These are phyloP conservation scores for Astragalus membranaceus DNA, from an alignment of 306 rosid genomes.

Conservation along the genomic window DNA sequence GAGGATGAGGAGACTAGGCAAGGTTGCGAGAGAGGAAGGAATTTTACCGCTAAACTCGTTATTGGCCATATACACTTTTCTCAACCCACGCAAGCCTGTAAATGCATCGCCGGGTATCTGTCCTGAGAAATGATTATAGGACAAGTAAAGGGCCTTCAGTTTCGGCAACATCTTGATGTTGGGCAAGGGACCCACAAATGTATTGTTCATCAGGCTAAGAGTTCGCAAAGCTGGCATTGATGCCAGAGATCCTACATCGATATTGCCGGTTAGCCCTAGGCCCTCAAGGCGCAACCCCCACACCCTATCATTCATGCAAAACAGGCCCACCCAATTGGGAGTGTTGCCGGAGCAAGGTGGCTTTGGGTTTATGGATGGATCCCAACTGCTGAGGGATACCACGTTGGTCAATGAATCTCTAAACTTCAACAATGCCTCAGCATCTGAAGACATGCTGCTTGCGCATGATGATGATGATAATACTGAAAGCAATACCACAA, in stretches of 20 bases:
- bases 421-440: constrained; percentile 50
- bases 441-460: constrained; percentile 13
- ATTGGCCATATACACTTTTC: constrained; percentile 42
- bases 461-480: constrained; percentile 9
- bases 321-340: constrained; percentile 59
- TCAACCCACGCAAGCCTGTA: constrained; percentile 38
- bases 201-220: constrained; percentile 73
- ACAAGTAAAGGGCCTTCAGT: constrained; percentile 49
- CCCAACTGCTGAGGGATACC: constrained; percentile 46
- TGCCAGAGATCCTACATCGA: constrained; percentile 36
- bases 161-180: constrained; percentile 27
- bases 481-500: constrained; percentile 21
- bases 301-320: constrained; percentile 42
- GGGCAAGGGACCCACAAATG: constrained; percentile 66
- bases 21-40: constrained; percentile 57
- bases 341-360: constrained; percentile 46
- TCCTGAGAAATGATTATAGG: constrained; percentile 69
- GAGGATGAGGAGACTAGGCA: constrained; percentile 46
- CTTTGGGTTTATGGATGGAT: constrained; percentile 27
- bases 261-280: constrained; percentile 55
- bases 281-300: constrained; percentile 63
- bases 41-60: constrained; percentile 60
- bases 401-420: constrained; percentile 34
- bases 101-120: constrained; percentile 62
- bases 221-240: constrained; percentile 34